These are phyloP conservation scores for Entomortierella chlamydospora DNA, from an alignment of 192 early-diverging fungal species.

Conservation along the genomic window DNA sequence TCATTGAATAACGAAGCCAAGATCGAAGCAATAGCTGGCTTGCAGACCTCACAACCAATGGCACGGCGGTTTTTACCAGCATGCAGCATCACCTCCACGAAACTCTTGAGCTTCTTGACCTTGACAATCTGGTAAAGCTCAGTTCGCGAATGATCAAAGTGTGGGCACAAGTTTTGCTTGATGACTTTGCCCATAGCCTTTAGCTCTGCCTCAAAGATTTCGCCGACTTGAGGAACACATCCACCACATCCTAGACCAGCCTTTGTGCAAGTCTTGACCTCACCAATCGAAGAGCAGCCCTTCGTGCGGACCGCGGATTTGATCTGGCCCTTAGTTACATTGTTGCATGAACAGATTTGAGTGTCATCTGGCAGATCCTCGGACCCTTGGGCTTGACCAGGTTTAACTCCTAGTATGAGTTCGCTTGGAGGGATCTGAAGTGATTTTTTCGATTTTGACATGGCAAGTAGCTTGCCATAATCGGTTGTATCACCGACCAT, in stretches of 20 bases:
- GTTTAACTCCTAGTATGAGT: conserved; percentile 60
- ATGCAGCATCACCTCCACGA: conserved; percentile 61
- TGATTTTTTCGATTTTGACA: conserved; percentile 63
- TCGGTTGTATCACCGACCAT: conserved; percentile 76
- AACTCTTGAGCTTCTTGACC: conserved; percentile 65
- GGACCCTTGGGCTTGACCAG: conserved; percentile 54
- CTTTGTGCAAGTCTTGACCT: conserved; percentile 70
- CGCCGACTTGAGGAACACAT: conserved; percentile 67
- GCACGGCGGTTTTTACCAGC: conserved; percentile 54
- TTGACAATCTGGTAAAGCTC: conserved; percentile 73
- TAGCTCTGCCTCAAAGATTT: conserved; percentile 71
- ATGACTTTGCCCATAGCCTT: conserved; percentile 66
- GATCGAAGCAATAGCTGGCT: conserved; percentile 73
- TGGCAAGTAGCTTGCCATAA: conserved; percentile 69
- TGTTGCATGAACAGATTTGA: conserved; percentile 80
- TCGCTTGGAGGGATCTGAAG: conserved; percentile 64
- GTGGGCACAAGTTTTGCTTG: conserved; percentile 68
- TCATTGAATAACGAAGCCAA: conserved; percentile 74
- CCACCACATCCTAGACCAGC: conserved; percentile 73
- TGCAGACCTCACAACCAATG: conserved; percentile 71
- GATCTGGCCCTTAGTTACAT: conserved; percentile 72
- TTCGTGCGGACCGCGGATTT: conserved; percentile 55
- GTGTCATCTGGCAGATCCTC: conserved; percentile 72
- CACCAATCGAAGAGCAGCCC: conserved; percentile 60
- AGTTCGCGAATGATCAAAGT: conserved; percentile 67